These are phyloP conservation scores for Trichophyton mentagrophytes DNA, from an alignment of 2,329 filamentous ascomycete genomes.

Conservation along the genomic window DNA sequence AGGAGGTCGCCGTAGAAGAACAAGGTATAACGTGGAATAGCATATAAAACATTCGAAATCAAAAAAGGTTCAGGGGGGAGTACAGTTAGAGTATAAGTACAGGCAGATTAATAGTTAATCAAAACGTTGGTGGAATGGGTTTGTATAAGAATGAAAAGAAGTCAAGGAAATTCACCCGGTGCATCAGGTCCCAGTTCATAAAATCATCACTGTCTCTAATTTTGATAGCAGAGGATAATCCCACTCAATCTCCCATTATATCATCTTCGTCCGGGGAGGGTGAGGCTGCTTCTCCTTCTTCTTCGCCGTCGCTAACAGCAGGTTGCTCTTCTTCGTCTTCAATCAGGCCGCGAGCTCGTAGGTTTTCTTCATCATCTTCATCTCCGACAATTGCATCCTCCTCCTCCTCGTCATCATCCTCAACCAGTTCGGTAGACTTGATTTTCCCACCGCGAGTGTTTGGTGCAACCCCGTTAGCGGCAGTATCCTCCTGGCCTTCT, in stretches of 20 bases:
- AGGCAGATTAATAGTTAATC: neutral
- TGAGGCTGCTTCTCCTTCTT: conserved; percentile 9
- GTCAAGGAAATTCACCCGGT: neutral
- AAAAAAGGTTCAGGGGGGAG: neutral
- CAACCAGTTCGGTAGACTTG: conserved; percentile 33
- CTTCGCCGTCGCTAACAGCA: conserved; percentile 13
- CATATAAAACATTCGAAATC: neutral
- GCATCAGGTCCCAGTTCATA: neutral
- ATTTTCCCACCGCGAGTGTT: conserved; percentile 16
- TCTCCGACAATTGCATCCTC: conserved; percentile 18
- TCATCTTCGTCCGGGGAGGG: conserved; percentile 23
- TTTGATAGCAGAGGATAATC: neutral
- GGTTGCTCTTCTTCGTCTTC: conserved; percentile 23
- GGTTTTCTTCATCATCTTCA: conserved; percentile 33
- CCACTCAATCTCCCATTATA: conserved; percentile 31
- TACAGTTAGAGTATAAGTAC: neutral
- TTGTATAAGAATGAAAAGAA: neutral
- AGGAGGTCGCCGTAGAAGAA: neutral
- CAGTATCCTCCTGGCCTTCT: neutral
- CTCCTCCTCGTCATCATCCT: conserved; percentile 33
- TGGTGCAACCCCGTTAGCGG: conserved; percentile 20
- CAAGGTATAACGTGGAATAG: neutral
- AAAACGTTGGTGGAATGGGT: neutral
- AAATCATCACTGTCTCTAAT: conserved; percentile 2
- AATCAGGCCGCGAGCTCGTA: conserved; percentile 24